Conservation (phyloP, 2,329 filamentous ascomycete genomes). For the Pezicula neosporulosa region DNA sequence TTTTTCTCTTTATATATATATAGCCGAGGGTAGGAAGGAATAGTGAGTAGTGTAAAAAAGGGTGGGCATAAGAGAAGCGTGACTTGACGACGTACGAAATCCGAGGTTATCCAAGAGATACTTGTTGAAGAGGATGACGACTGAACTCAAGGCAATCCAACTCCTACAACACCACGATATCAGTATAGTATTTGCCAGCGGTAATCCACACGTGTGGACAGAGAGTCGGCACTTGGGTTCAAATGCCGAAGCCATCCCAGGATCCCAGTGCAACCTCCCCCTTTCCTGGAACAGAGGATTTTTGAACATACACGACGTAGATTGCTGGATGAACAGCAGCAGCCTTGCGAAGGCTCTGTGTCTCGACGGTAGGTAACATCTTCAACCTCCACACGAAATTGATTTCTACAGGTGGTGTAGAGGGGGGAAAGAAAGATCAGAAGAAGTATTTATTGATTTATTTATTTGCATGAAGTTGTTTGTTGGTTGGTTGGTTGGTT, state of each 20-base stretch:
- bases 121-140: slow-evolving; percentile 98
- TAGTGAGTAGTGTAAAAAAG: not conserved
- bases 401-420: too few relatives aligned
- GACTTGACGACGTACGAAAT: slow-evolving; percentile 63
- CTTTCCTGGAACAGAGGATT: not conserved
- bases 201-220: too few relatives aligned
- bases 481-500: too few relatives aligned
- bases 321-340: slow-evolving; percentile 58
- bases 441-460: too few relatives aligned
- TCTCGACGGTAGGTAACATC: slow-evolving; percentile 4
- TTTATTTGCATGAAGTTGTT: too few relatives aligned
- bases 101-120: slow-evolving; percentile 82
- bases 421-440: too few relatives aligned
- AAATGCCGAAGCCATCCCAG: too few relatives aligned
- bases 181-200: not conserved
- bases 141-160: slow-evolving; percentile 89
- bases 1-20: not conserved
- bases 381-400: not conserved
- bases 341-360: not conserved
- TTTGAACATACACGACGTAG: slow-evolving; percentile 63
- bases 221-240: too few relatives aligned
- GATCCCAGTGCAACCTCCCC: not conserved
- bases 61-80: not conserved
- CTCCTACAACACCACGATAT: slow-evolving; percentile 45
- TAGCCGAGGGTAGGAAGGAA: slow-evolving; percentile 11